Evolutionary conservation across 139 green algal genomes (phyloP).

Genomic region (Chlamydomonas sp.): DNA sequence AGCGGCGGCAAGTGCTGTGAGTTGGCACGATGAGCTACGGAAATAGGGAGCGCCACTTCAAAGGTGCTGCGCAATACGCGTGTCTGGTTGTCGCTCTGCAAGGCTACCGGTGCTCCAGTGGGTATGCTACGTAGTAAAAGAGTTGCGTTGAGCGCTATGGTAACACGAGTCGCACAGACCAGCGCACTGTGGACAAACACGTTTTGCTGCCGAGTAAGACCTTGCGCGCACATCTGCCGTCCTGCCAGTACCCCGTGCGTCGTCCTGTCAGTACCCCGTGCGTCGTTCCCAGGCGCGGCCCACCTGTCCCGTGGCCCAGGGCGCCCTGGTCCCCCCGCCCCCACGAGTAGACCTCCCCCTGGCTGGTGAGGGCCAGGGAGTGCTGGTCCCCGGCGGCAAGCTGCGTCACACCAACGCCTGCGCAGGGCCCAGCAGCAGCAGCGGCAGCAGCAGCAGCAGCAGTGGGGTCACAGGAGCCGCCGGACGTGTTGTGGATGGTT

Average conservation of each 20-base stretch:
- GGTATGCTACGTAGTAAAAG: not conserved
- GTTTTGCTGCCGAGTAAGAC: not conserved
- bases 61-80: not conserved
- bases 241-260: not conserved
- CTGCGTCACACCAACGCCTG: slow-evolving; percentile 27
- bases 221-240: not conserved
- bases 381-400: slow-evolving; percentile 55
- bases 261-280: not conserved
- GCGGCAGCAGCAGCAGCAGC: not conserved
- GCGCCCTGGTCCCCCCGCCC: slow-evolving; percentile 47
- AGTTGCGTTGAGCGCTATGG: not conserved
- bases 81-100: not conserved
- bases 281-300: not conserved
- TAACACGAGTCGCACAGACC: not conserved
- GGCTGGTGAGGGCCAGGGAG: slow-evolving; percentile 48
- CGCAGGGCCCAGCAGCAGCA: not conserved
- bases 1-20: not conserved
- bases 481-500: too few species aligned
- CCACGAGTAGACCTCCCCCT: slow-evolving; percentile 50
- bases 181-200: not conserved
- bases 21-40: not conserved
- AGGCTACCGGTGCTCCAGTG: too few species aligned
- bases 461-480: not conserved
- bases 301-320: slow-evolving; percentile 55
- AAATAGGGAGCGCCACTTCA: not conserved